Base-by-base conservation (phyloP, 495 filamentous ascomycete genomes). In the Aspergillus baeticus region DNA sequence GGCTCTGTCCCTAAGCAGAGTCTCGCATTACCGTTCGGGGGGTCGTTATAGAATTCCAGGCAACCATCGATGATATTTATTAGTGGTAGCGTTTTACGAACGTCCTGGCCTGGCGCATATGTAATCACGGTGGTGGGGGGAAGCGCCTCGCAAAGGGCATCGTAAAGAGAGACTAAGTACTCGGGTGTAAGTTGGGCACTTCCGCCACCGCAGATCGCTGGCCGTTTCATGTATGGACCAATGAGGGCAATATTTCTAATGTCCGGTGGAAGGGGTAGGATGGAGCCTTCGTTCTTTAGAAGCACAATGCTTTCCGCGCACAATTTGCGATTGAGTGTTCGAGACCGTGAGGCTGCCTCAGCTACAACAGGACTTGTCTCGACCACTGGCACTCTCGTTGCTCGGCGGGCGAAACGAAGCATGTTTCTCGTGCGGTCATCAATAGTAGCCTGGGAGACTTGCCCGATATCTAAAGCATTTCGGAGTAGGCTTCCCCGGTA, bases 171-270 rank as follows among this genome's bases (percentile, higher is more conserved):
- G 15, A 85, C 73, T 22, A 77, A 81, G 65, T 91, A 91, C 65
- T 92, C 90, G 15, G 88, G 87, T 56, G 86, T 84, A 21, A 92
- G 75, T 48, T 81, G 83, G 13, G 89, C 87, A 63, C 85, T 90
- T n/a, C 90, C 87, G 49, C 90, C 90, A 31, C 90, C 89, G 21
- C 84, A 83, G 26, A 83, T 83, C 44, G 87, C 86, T 0, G 89
- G 84, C 52, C 80, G 70, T 62, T 88, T 88, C 22, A 85, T 76
- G 63, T 90, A 88, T 5, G 88, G 86, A 14, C 88, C 87, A 38
- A 94, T 91, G 13, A 92, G 73, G 20, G 89, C 87, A 45, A 92
- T 77, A 54, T 72, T 73, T 37, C 79, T 80, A 37, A 74, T 69
- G 48, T 74, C 77, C 54, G 75, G 80, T 23, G 82, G 70, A 20